These are phyloP conservation scores for Citrus australasica DNA, from an alignment of 345 rosid species.

Conservation along the genomic window DNA sequence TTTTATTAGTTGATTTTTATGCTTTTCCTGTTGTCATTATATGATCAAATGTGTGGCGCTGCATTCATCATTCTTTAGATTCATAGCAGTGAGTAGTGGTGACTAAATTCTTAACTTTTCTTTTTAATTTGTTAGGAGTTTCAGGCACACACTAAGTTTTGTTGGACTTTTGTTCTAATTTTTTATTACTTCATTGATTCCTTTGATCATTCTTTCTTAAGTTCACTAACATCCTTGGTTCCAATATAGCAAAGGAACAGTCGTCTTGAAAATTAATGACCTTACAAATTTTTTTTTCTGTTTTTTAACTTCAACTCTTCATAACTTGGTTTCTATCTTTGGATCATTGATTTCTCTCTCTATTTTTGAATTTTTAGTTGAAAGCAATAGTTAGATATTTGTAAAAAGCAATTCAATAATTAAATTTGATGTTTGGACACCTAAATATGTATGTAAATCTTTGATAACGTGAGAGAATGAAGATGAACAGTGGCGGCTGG, in stretches of 20 bases:
- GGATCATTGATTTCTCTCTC: too few relatives aligned
- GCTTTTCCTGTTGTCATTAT: conserved; percentile 16
- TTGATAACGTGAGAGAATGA: too few relatives aligned
- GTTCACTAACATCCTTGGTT: neutral
- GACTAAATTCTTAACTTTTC: conserved; percentile 1
- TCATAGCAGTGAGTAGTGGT: conserved; percentile 20
- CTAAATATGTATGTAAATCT: too few relatives aligned
- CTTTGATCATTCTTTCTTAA: neutral
- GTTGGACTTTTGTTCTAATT: conserved; percentile 23
- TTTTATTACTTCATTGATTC: conserved; percentile 10
- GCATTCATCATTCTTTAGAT: neutral
- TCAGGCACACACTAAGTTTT: conserved; percentile 27
- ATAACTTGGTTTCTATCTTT: neutral
- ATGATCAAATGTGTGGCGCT: conserved; percentile 11
- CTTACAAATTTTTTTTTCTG: neutral
- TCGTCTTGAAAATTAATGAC: neutral
- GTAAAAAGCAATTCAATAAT: too few relatives aligned
- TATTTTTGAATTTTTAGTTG: too few relatives aligned
- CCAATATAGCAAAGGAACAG: neutral
- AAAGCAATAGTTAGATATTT: too few relatives aligned
- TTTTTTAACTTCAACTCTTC: neutral
- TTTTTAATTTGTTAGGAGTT: conserved; percentile 1
- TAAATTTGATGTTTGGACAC: too few relatives aligned
- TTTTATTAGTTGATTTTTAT: neutral
- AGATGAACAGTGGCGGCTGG: too few relatives aligned